A percentile compares a stretch with the other conserved stretches of the same genome.
Conservation (phyloP, 345 rosid genomes). For the Isatis tinctoria region DNA sequence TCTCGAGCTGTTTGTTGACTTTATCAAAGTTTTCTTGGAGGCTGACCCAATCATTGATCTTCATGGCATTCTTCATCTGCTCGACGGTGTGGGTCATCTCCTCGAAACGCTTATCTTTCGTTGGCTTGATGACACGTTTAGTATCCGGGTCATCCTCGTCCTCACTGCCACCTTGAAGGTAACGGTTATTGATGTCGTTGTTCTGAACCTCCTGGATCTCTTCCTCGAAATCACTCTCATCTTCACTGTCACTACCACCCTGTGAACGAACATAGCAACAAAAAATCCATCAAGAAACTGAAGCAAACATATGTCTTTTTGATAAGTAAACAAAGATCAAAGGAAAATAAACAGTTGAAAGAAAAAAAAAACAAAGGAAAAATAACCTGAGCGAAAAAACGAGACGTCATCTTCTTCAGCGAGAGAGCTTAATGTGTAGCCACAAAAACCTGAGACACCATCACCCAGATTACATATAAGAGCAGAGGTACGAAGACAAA, state of each 20-base stretch:
- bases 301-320: not conserved
- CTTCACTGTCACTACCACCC: constrained; percentile 75
- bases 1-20: constrained; percentile 91
- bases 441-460: constrained; percentile 1
- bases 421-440: not conserved
- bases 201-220: constrained; percentile 38
- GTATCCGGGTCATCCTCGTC: constrained; percentile 55
- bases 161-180: constrained; percentile 59
- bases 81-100: constrained; percentile 75
- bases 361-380: too few species aligned
- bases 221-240: constrained; percentile 52
- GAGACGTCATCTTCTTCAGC: constrained; percentile 11
- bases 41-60: constrained; percentile 95
- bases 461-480: not conserved
- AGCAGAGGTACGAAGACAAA: not conserved
- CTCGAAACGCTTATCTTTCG: constrained; percentile 86
- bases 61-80: constrained; percentile 90
- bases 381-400: constrained; percentile 22
- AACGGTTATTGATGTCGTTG: constrained; percentile 39
- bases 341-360: too few species aligned
- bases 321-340: not conserved
- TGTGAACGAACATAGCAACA: not conserved
- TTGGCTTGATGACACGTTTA: constrained; percentile 74
- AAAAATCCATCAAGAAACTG: not conserved
- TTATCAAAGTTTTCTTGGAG: constrained; percentile 86